phyloP scores from a whole-genome alignment of 129 eudicot genomes.

The Rutidosis leptorrhynchoides region DNA sequence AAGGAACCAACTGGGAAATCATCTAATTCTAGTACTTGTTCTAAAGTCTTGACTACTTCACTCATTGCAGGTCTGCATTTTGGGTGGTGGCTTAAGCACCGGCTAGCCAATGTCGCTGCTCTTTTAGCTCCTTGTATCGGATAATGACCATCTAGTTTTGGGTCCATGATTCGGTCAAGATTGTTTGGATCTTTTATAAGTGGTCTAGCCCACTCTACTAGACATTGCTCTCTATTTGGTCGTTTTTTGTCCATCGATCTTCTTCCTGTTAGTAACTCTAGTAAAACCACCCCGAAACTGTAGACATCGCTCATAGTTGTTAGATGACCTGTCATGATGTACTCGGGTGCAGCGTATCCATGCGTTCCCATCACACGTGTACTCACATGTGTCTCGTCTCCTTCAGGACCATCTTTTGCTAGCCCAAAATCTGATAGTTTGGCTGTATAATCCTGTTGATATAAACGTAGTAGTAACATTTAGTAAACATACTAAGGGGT shows the following conservation, averaged over 20 bases:
- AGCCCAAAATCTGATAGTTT: conserved; percentile 90
- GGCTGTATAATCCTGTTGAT: conserved; percentile 61
- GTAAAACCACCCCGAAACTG: conserved; percentile 57
- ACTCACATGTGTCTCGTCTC: conserved; percentile 71
- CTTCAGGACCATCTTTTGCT: conserved; percentile 90
- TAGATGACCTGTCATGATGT: conserved; percentile 83
- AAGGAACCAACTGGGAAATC: conserved; percentile 41
- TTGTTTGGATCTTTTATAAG: conserved; percentile 44
- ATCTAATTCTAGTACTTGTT: conserved; percentile 41
- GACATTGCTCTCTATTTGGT: conserved; percentile 47
- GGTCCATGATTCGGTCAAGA: conserved; percentile 53
- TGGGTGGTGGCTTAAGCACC: conserved; percentile 55
- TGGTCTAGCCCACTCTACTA: conserved; percentile 63
- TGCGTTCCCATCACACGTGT: conserved; percentile 89
- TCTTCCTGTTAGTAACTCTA: conserved; percentile 54
- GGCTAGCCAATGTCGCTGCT: conserved; percentile 49
- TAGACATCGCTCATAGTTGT: conserved; percentile 58
- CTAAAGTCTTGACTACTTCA: conserved; percentile 51
- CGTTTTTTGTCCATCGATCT: conserved; percentile 58
- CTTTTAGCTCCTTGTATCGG: conserved; percentile 45
- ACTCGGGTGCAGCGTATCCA: conserved; percentile 92
- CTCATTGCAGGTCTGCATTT: conserved; percentile 54
- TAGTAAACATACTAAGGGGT: conserved; percentile 15
- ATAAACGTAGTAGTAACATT: background rate
- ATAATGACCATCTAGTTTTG: conserved; percentile 51